Evolutionary conservation across 805 yeast genomes (phyloP).

Genomic region (Cyberlindnera galapagoensis): DNA sequence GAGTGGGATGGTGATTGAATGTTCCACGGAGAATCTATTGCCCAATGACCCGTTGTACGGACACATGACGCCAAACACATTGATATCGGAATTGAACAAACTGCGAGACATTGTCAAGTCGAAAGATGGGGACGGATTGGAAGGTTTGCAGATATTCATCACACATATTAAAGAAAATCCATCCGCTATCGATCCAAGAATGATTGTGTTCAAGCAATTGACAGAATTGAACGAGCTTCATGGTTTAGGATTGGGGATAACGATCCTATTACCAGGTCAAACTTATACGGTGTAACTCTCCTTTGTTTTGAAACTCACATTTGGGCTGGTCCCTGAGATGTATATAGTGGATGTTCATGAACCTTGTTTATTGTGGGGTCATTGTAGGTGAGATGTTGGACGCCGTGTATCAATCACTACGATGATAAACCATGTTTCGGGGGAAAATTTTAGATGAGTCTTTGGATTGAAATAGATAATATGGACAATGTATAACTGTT

Average conservation of each 20-base stretch:
- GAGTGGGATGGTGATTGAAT: slow-evolving; percentile 64
- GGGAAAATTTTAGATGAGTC: background rate
- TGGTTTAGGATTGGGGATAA: slow-evolving; percentile 39
- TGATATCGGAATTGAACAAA: slow-evolving; percentile 48
- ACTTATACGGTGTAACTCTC: slow-evolving; percentile 27
- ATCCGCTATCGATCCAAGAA: slow-evolving; percentile 47
- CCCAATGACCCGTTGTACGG: slow-evolving; percentile 57
- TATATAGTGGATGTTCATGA: no score
- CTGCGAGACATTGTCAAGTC: slow-evolving; percentile 2
- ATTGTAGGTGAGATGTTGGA: background rate
- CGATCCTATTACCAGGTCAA: slow-evolving; percentile 51
- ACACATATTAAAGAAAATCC: slow-evolving; percentile 43
- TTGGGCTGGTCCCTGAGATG: no score
- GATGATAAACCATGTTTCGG: slow-evolving; percentile 2
- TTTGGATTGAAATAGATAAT: no score
- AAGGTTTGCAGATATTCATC: slow-evolving; percentile 21
- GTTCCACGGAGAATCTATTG: slow-evolving; percentile 51
- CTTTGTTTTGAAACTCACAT: no score
- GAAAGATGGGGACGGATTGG: slow-evolving; percentile 7
- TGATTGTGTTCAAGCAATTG: slow-evolving; percentile 43
- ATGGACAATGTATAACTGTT: no score
- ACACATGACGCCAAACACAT: slow-evolving; percentile 64
- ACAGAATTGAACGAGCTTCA: slow-evolving; percentile 35
- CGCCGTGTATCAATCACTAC: background rate
- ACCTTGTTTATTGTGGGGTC: background rate